Base-by-base conservation (phyloP, 2,329 filamentous ascomycete species). In the Alternaria sp. region DNA sequence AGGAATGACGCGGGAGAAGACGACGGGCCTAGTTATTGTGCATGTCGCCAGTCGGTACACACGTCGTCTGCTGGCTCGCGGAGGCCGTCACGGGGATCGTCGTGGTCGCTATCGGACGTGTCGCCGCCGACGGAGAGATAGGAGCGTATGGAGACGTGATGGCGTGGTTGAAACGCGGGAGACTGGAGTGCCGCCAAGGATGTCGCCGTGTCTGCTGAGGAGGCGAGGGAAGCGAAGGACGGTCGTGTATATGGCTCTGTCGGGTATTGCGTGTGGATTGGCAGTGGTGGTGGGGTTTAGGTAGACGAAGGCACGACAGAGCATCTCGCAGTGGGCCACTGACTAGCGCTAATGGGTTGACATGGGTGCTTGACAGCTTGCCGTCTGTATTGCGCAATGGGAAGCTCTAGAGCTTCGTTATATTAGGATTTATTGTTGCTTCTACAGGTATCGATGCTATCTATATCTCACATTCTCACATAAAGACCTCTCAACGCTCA, bases 41-140 rank as follows among this genome's bases (percentile, higher is more conserved):
- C 66, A 68, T 68, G 53, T 65, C 61, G 59, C 36, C 50, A 59
- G 49, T 6, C 36, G 45, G 63, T 60, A 54, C 45, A 44, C 55
- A 49, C 59, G 54, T 46, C 58, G 55, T 52, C 56, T 40, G 38
- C 28, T 27, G 44, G 40, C 38, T 62, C 40, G 57, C 49, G 16
- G 46, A 22, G 16, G 60, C 54, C 25, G 36, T 57, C 34, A 41
- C 25, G 38, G 44, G 36, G 50, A 25, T 16, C 34, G 38, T 41
- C 9, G 53, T 52, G 22, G 28, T 53, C 12, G 54, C 22, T 60
- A 28, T 22, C 32, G 28, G 54, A 56, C 58, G 58, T 60, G 54
- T 60, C 34, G 59, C 59, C 54, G 59, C 54, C 44, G 59, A 52
- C 30, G 48, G 48, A 28, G 59, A 49, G 20, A 41, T 44, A 46